Conservation (phyloP, 441 rosid genomes). For the Pelargonium myrrhifolium region DNA sequence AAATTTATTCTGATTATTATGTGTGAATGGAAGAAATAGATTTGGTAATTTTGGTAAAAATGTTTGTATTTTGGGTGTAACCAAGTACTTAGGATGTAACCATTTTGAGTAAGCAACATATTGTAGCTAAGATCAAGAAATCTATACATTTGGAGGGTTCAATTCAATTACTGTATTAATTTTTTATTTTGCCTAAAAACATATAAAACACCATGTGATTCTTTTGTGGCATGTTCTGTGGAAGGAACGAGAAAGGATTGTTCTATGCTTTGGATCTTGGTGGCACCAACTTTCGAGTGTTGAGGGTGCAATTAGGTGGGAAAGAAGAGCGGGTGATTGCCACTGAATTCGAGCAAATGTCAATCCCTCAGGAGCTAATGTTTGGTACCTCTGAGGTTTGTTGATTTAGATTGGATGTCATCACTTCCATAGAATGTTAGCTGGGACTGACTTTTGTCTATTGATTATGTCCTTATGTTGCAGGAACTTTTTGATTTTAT, state of each 20-base stretch:
- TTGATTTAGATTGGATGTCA: not conserved
- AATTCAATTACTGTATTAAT: not conserved
- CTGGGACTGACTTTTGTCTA: not conserved
- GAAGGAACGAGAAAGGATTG: slow-evolving; percentile 76
- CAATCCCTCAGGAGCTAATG: slow-evolving; percentile 73
- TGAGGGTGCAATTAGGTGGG: slow-evolving; percentile 75
- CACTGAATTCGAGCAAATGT: slow-evolving; percentile 57
- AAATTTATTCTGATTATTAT: not conserved
- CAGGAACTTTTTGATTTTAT: slow-evolving; percentile 82
- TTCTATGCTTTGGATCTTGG: slow-evolving; percentile 93
- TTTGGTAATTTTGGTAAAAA: not conserved
- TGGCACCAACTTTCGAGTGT: slow-evolving; percentile 77
- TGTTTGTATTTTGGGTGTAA: not conserved
- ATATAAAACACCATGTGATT: not conserved
- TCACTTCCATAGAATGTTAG: slow-evolving; percentile 1
- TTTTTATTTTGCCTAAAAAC: not conserved
- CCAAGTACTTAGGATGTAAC: not conserved
- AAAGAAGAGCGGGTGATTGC: slow-evolving; percentile 49
- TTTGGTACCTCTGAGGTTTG: slow-evolving; percentile 67
- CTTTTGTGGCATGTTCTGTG: not conserved
- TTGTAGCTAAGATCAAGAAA: not conserved
- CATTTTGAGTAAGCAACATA: not conserved
- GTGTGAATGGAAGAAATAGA: not conserved
- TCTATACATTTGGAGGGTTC: not conserved
- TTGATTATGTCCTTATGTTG: slow-evolving; percentile 9